Base-by-base conservation (phyloP, 2,329 filamentous ascomycete genomes). In the Microascus cirrosus region DNA sequence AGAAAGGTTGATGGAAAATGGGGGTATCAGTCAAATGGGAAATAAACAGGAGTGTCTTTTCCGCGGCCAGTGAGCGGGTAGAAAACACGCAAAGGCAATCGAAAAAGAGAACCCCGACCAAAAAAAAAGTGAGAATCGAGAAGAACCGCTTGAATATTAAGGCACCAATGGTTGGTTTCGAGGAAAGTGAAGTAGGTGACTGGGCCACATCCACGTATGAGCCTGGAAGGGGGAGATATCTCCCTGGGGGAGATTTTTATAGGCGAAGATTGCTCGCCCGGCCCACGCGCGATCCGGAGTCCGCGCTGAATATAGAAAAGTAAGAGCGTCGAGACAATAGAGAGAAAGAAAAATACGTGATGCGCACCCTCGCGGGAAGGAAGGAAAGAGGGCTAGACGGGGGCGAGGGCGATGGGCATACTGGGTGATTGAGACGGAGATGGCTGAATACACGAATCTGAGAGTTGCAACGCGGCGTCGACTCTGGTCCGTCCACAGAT, bases 401-500 rank as follows among this genome's bases (percentile, higher is more conserved):
- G 10, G 54, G 48, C 35, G 54, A 25, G 25, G 28, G 39, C 22
- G 48, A 50, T 48, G 54, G 54, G 20, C 42, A 45, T 50, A 24
- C 39, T 50, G 25, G 32, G 54, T 28, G 39, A 45, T 56, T 56
- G 54, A 42, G 54, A 48, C 48, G 54, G 48, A 56, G 54, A 56
- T 56, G 54, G 54, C 54, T 56, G 54, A 56, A 51, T 56, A 56
- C 54, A 50, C 39, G 51, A 42, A 32, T 56, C 54, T 56, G 54
- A 35, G 32, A 56, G 48, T 50, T 50, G 45, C 20, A 50, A 50
- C 45, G 45, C 53, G 32, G 53, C 53, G 53, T 39, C 28, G 28
- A 32, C 28, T 36, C 20, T 35, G 53, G 28, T 8, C 32, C 36
- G 53, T 22, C 32, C 53, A n/a, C 32, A 20, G 45, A n/a, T 45